Evolutionary conservation across 2,329 filamentous ascomycete species (phyloP), one percentile per base, ranked within the genome.

Genomic region (Penicillium sp.): DNA sequence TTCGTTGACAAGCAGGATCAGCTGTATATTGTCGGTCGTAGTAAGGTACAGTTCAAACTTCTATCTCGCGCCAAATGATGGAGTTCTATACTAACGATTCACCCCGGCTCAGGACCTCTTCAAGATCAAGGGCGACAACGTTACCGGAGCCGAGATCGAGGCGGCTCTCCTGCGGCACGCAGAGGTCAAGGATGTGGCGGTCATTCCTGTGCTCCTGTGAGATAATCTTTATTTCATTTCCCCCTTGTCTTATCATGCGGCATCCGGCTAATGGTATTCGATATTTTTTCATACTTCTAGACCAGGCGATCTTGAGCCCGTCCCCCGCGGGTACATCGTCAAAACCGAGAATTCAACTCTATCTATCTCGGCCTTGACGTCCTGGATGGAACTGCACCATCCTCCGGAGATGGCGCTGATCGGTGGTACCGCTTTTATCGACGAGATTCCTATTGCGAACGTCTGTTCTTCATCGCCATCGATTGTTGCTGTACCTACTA

Each of bases 21-120:
- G 66, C 82, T 91, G 61, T 85, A 85, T 69, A 89, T 92, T 58
- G 88, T 93, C 31, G 91, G 93, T 74, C 85, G 91, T 41, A 87
- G 87, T 79, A 92, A 92, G 81, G 89, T 82, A 41, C 26, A 29
- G 21, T 6, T n/a, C 23, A 7, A 26, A 6, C 26, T 17, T 26
- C 17, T 45, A 19, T 55, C 26, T 45, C 30, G 46, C 23, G 19
- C 3, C 1, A 13, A n/a, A 23, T 6, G 3, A 35, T n/a, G n/a
- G 7, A 35, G 7, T 35, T 5, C 7, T 2, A 11, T 38, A 3
- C 13, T 41, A 15, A 11, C 15, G 6, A 15, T 15, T 9, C 2
- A 11, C 9, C 13, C 4, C 1, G 2, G 7, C 21, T 21, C 29
- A 57, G 55, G 46, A 73, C 61, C 66, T 76, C 26, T 76, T 77